Percentiles rank a stretch among this genome's conserved stretches.
phyloP scores from a whole-genome alignment of 1,284 basidiomycete species.

The Trametes pubescens region DNA sequence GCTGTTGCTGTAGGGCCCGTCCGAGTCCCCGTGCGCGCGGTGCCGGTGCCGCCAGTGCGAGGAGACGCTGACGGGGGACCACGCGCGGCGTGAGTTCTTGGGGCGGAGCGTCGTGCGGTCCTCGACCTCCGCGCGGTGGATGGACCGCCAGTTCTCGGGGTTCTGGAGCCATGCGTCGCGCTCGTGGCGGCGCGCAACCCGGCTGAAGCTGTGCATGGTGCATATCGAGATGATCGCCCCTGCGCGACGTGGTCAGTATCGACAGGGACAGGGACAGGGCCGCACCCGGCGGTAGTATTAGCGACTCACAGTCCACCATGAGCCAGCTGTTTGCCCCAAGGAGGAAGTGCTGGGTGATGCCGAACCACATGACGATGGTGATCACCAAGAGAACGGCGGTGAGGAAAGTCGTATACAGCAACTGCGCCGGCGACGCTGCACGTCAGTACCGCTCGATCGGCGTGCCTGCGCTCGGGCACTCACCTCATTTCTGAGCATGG shows the following conservation, averaged over 20 bases:
- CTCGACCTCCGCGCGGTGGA: slow-evolving; percentile 40
- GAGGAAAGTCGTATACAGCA: slow-evolving; percentile 65
- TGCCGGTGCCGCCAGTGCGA: slow-evolving; percentile 32
- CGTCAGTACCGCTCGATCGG: not conserved
- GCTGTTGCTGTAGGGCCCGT: slow-evolving; percentile 22
- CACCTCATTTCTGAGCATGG: slow-evolving; percentile 66
- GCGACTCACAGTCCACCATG: slow-evolving; percentile 59
- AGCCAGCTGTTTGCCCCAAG: slow-evolving; percentile 62
- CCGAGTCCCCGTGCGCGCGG: slow-evolving; percentile 25
- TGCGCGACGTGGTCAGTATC: slow-evolving; percentile 37
- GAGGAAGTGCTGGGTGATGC: slow-evolving; percentile 54
- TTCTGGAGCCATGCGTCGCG: slow-evolving; percentile 62
- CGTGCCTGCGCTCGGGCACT: not conserved
- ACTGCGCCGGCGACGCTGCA: slow-evolving; percentile 44
- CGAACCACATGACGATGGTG: slow-evolving; percentile 59
- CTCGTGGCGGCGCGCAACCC: slow-evolving; percentile 70
- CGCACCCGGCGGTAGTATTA: not conserved
- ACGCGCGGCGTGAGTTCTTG: slow-evolving; percentile 32
- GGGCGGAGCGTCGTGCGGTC: slow-evolving; percentile 34
- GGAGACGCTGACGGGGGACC: slow-evolving; percentile 36
- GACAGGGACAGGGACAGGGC: not conserved
- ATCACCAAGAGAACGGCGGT: slow-evolving; percentile 58
- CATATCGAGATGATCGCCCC: slow-evolving; percentile 67
- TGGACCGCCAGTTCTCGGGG: slow-evolving; percentile 52
- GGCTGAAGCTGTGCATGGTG: slow-evolving; percentile 67